These are phyloP conservation scores for Collariella sp. DNA, from an alignment of 495 filamentous ascomycete genomes.

Conservation along the genomic window DNA sequence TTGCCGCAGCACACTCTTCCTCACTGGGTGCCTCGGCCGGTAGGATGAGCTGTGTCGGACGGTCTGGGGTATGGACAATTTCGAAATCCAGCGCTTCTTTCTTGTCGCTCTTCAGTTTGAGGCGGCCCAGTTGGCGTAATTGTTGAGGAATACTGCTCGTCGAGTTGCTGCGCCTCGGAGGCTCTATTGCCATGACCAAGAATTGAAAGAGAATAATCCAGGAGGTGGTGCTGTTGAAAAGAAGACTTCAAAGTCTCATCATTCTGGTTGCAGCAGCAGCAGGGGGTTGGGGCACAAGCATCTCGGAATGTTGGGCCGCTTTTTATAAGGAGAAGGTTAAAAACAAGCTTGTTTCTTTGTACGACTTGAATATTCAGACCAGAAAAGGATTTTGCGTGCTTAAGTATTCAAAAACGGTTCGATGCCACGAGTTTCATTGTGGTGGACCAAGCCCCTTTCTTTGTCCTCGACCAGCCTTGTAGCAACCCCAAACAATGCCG, in stretches of 20 bases:
- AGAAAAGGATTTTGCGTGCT: not conserved
- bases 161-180: not conserved
- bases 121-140: slow-evolving; percentile 16
- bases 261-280: not conserved
- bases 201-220: not conserved
- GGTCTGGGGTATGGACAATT: slow-evolving; percentile 26
- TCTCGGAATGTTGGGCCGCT: not conserved
- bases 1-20: slow-evolving; percentile 21
- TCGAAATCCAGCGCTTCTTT: slow-evolving; percentile 12
- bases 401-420: not conserved
- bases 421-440: not conserved
- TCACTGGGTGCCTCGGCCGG: slow-evolving; percentile 18
- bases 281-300: not conserved
- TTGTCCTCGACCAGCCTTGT: not conserved
- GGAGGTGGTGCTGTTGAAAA: not conserved
- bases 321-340: not conserved
- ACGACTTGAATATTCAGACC: not conserved
- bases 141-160: slow-evolving; percentile 13
- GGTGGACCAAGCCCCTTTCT: not conserved
- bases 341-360: slow-evolving; percentile 6
- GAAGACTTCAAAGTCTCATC: not conserved
- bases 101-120: slow-evolving; percentile 1
- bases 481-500: slow-evolving; percentile 1
- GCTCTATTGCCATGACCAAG: not conserved
- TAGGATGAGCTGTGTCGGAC: slow-evolving; percentile 7